These are phyloP conservation scores for Penicillium brasilianum DNA, from an alignment of 2,329 filamentous ascomycete genomes.

Conservation along the genomic window DNA sequence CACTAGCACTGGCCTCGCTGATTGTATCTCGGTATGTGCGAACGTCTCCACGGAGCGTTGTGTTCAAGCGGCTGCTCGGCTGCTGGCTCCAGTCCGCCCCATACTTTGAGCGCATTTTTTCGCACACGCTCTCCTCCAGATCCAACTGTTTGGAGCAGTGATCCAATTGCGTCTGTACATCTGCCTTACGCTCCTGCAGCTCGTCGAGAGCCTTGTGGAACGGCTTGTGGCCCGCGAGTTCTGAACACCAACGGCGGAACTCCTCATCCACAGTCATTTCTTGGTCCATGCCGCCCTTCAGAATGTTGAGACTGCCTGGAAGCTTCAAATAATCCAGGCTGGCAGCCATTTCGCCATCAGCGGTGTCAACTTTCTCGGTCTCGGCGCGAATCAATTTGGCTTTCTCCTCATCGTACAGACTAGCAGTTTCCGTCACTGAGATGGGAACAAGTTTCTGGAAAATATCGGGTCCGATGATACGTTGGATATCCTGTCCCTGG, in stretches of 20 bases:
- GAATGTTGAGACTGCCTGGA: slow-evolving; percentile 83
- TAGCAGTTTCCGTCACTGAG: slow-evolving; percentile 94
- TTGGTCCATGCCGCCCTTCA: slow-evolving; percentile 92
- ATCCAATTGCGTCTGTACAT: slow-evolving; percentile 74
- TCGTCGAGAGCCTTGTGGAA: slow-evolving; percentile 80
- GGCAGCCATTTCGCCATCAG: slow-evolving; percentile 94
- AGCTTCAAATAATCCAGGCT: slow-evolving; percentile 92
- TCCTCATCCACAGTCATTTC: slow-evolving; percentile 87
- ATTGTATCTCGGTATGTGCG: slow-evolving; percentile 86
- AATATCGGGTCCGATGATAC: slow-evolving; percentile 94
- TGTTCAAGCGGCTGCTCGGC: slow-evolving; percentile 85
- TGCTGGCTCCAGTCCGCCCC: slow-evolving; percentile 96
- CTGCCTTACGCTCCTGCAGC: slow-evolving; percentile 76
- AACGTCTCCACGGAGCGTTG: slow-evolving; percentile 84
- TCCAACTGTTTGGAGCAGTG: slow-evolving; percentile 86
- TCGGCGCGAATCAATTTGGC: slow-evolving; percentile 93
- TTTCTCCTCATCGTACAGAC: slow-evolving; percentile 97
- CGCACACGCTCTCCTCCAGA: slow-evolving; percentile 96
- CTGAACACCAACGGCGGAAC: slow-evolving; percentile 91
- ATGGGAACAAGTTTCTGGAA: slow-evolving; percentile 97
- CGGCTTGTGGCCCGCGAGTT: slow-evolving; percentile 82
- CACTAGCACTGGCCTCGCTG: slow-evolving; percentile 85
- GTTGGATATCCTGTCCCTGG: slow-evolving; percentile 93
- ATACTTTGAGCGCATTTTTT: slow-evolving; percentile 99
- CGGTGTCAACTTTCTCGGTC: slow-evolving; percentile 88